phyloP scores from a whole-genome alignment of 2,329 filamentous ascomycete genomes.

The Nemania sp. region DNA sequence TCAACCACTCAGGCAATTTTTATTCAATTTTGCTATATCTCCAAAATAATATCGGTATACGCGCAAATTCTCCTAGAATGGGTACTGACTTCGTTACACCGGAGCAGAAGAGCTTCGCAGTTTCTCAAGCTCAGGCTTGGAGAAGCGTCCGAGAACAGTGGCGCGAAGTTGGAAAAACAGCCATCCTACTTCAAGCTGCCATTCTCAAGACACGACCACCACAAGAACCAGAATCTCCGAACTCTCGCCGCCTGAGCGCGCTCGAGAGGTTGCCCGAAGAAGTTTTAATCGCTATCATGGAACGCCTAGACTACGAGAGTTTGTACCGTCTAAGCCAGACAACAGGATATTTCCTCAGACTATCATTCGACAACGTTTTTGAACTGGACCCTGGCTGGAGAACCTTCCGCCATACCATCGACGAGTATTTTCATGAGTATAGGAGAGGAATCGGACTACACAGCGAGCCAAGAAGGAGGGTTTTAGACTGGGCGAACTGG shows the following conservation, averaged over 20 bases:
- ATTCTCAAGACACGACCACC: neutral
- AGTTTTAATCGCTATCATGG: conserved; percentile 38
- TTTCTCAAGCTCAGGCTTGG: conserved; percentile 16
- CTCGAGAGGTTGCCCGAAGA: conserved; percentile 40
- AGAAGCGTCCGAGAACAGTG: conserved; percentile 18
- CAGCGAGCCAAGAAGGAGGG: conserved; percentile 7
- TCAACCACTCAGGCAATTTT: neutral
- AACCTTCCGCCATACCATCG: conserved; percentile 29
- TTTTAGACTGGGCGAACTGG: neutral
- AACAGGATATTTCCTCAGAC: conserved; percentile 31
- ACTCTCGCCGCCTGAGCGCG: conserved; percentile 10
- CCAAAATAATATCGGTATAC: neutral
- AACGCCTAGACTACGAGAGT: conserved; percentile 36
- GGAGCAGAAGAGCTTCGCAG: conserved; percentile 4
- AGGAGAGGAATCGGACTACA: neutral
- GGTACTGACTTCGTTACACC: neutral
- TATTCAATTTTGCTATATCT: neutral
- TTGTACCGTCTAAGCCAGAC: conserved; percentile 38
- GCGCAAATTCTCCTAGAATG: neutral
- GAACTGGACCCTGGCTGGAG: conserved; percentile 34
- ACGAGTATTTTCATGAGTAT: conserved; percentile 4
- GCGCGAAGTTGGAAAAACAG: conserved; percentile 21
- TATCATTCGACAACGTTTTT: conserved; percentile 37
- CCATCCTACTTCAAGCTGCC: conserved; percentile 8
- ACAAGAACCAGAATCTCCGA: neutral